Conservation (phyloP, 495 filamentous ascomycete species). For the Aspergillus ostianus region DNA sequence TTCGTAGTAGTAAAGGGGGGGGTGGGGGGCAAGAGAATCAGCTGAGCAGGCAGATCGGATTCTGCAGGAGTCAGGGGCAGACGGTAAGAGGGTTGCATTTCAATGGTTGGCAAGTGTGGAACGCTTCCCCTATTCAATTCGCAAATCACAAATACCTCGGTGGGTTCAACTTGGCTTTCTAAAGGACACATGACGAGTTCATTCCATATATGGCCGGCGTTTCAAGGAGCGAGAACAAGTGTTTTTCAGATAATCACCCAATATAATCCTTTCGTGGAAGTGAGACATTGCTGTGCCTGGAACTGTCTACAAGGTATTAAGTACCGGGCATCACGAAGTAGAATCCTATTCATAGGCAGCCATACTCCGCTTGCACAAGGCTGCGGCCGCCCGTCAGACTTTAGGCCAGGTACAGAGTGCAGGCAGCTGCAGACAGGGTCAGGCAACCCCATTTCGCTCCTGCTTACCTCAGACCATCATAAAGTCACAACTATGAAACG, state of each 20-base stretch:
- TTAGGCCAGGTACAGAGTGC: no score
- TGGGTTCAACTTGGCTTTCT: neutral
- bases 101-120: neutral
- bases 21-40: neutral
- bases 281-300: no score
- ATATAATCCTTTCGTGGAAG: neutral
- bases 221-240: slow-evolving; percentile 16
- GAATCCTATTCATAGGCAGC: no score
- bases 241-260: slow-evolving; percentile 7
- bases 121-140: neutral
- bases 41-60: neutral
- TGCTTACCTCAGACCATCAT: no score
- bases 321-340: no score
- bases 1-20: neutral
- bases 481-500: no score
- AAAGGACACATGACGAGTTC: slow-evolving; percentile 4
- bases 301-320: no score
- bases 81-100: neutral
- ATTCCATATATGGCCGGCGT: slow-evolving; percentile 13
- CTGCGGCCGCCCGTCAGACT: no score
- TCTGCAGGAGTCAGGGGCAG: neutral
- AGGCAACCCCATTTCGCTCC: no score
- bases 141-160: neutral
- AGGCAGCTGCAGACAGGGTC: no score
- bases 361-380: no score